Conservation (phyloP, 805 yeast genomes). For the Metschnikowia lochheadii region DNA sequence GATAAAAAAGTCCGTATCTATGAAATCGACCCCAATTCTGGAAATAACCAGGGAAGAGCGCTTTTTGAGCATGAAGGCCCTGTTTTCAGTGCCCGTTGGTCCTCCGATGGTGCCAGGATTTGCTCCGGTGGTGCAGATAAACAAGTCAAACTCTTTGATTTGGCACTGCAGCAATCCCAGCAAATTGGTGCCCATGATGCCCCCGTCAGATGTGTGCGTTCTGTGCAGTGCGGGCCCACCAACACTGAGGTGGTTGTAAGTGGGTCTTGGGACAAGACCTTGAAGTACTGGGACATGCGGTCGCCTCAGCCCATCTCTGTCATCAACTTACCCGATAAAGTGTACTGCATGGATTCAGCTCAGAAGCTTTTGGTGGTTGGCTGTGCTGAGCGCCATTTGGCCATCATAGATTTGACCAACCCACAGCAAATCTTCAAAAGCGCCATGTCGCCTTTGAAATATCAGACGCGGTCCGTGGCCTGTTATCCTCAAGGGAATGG, state of each 20-base stretch:
- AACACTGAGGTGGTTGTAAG: constrained; percentile 80
- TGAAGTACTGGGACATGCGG: constrained; percentile 93
- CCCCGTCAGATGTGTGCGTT: constrained; percentile 69
- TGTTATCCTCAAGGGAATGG: constrained; percentile 94
- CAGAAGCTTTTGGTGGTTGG: constrained; percentile 86
- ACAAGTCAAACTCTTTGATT: constrained; percentile 77
- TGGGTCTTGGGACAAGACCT: constrained; percentile 95
- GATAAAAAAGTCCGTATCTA: constrained; percentile 91
- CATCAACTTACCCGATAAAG: constrained; percentile 81
- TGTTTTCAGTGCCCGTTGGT: constrained; percentile 77
- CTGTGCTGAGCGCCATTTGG: constrained; percentile 84
- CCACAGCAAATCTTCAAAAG: constrained; percentile 81
- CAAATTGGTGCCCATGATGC: constrained; percentile 86
- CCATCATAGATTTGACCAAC: constrained; percentile 70
- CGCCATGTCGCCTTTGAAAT: constrained; percentile 72
- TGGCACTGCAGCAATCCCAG: constrained; percentile 74
- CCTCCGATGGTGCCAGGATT: constrained; percentile 81
- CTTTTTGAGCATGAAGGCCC: constrained; percentile 88
- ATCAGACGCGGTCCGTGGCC: constrained; percentile 78
- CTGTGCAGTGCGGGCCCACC: constrained; percentile 80
- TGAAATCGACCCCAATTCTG: constrained; percentile 69
- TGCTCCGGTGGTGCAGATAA: constrained; percentile 90
- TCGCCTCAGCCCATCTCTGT: constrained; percentile 79
- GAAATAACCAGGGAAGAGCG: constrained; percentile 84
- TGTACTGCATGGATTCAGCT: constrained; percentile 80